A percentile compares a stretch with the other conserved stretches of the same genome.
phyloP scores from a whole-genome alignment of 495 filamentous ascomycete species.

The Lepraria neglecta region DNA sequence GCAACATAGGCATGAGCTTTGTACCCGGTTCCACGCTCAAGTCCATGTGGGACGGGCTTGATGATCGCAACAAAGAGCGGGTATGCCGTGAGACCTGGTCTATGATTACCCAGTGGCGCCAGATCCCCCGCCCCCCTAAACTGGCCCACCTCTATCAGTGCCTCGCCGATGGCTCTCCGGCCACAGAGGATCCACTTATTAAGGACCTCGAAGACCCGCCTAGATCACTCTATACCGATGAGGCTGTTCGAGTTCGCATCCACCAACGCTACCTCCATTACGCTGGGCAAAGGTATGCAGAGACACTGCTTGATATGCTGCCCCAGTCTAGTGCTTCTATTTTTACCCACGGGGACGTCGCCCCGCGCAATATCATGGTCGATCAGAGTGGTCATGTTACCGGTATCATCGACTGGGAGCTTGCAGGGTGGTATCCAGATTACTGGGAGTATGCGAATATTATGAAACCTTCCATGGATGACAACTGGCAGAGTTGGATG shows the following conservation, averaged over 20 bases:
- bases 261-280: slow-evolving; percentile 36
- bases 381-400: slow-evolving; percentile 34
- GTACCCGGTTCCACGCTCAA: background rate
- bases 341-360: slow-evolving; percentile 36
- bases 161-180: slow-evolving; percentile 33
- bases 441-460: slow-evolving; percentile 49
- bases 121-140: slow-evolving; percentile 29
- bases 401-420: slow-evolving; percentile 44
- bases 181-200: slow-evolving; percentile 31
- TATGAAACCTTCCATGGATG: slow-evolving; percentile 32
- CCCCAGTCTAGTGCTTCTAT: slow-evolving; percentile 31
- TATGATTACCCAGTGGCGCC: slow-evolving; percentile 32
- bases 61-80: slow-evolving; percentile 28
- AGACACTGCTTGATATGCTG: slow-evolving; percentile 33
- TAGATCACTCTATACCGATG: slow-evolving; percentile 31
- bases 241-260: slow-evolving; percentile 34
- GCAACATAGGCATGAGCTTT: slow-evolving; percentile 2
- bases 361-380: slow-evolving; percentile 38
- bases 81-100: slow-evolving; percentile 35
- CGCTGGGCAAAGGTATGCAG: slow-evolving; percentile 31
- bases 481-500: slow-evolving; percentile 40
- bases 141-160: slow-evolving; percentile 33
- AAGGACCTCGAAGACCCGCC: slow-evolving; percentile 32
- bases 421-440: slow-evolving; percentile 44
- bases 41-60: slow-evolving; percentile 10